Base-by-base conservation (phyloP, 768 basidiomycete species). In the Ramaria rubella region DNA sequence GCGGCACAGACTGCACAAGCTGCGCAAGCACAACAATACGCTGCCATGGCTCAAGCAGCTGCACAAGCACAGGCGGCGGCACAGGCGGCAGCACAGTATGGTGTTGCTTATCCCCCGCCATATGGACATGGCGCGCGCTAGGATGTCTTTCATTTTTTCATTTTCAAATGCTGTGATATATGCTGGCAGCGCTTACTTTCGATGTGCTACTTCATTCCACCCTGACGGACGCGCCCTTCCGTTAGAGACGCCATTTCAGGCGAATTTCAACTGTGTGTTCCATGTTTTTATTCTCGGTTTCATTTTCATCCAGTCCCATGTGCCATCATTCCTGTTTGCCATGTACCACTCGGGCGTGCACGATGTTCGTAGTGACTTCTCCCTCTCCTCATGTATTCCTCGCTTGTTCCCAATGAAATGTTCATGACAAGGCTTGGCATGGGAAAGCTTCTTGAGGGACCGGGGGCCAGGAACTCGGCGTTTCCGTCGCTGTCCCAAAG, bases 21-120 rank as follows among this genome's bases (percentile, higher is more conserved):
- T 6, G 70, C 72, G 36, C 74, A 69, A 51, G 68, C 71, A n/a
- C 75, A 75, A n/a, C n/a, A n/a, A n/a, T n/a, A n/a, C n/a, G 52
- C 66, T 65, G 21, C 67, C 66, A 49, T 46, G 45, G 26, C 19
- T 42, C 45, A 15, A 29, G 29, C n/a, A 5, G 40, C 44, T n/a
- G 59, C 59, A 3, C 52, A 34, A 34, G 58, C 64, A 23, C 67
- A 65, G 53, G 73, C 76, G 0, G 26, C 23, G 24, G 46, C 29
- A 27, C 46, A 42, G 9, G 75, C 77, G 49, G 68, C 61, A 36
- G 66, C 67, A 23, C 69, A 68, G 51, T 56, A 46, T 19, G 52
- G 36, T 15, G 54, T 55, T 17, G 33, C 52, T 17, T 59, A 59
- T 27, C 54, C 42, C 7, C 46, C 43, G 15, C 55, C 55, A 7